Base-by-base conservation (phyloP, 192 early-diverging fungal species). In the Podila epigama region DNA sequence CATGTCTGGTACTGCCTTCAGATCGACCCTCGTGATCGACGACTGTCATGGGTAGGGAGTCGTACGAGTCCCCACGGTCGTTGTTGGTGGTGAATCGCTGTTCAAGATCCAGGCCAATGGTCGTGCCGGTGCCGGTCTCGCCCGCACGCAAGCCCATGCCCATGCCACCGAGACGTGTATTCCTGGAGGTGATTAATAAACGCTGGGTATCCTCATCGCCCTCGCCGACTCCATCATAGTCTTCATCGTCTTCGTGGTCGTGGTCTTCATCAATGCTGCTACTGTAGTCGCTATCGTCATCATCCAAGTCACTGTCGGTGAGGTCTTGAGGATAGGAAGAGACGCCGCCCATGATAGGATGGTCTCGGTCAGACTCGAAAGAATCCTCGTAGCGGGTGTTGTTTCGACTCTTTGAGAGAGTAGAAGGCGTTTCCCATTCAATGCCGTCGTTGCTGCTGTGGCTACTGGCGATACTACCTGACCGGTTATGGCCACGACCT, bases 111-210 rank as follows among this genome's bases (percentile, higher is more conserved):
- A 77, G 51, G 8, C 73, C 73, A 52, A 77, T 77, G n/a, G 61
- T 77, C 5, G 73, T 77, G 15, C 73, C 73, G 29, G 73, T 77
- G n/a, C 73, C 73, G 1, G 66, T 77, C 41, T 77, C 73, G 31
- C 73, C 73, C 2, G 63, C 73, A n/a, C 73, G 53, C 66, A 77
- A 64, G 2, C 73, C 73, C 73, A 77, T 68, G 3, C 73, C 73
- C 61, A 77, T 57, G 1, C 73, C 73, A 20, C 55, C 73, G 16
- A 63, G 37, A 2, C 66, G 44, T 11, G 64, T 41, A 27, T 75
- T 66, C 64, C 16, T 68, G 22, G 66, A 58, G 32, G 41, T 53
- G 3, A 55, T 18, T 18, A 77, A 31, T 4, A 77, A 55, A 11
- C 39, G 54, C 25, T 54, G 66, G 15, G 66, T 77, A 28, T 77